Evolutionary conservation across 2,329 filamentous ascomycete species (phyloP).

Genomic region (Onygenales sp.): DNA sequence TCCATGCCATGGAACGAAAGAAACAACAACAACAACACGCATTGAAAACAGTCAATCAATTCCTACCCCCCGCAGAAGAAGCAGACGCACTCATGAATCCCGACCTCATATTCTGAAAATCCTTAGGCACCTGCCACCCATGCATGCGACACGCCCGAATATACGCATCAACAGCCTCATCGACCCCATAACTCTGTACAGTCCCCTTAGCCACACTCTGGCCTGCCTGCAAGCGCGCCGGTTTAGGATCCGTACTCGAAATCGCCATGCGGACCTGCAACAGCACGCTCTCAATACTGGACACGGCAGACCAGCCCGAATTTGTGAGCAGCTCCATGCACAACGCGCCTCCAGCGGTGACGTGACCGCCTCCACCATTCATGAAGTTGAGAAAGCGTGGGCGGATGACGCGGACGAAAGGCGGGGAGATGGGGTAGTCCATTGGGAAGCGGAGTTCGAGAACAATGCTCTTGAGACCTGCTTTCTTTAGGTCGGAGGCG

Average conservation of each 20-base stretch:
- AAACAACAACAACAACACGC: no score
- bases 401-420: slow-evolving; percentile 73
- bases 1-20: no score
- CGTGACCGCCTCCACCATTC: slow-evolving; percentile 71
- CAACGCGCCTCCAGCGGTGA: slow-evolving; percentile 75
- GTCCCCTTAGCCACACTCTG: slow-evolving; percentile 1
- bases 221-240: slow-evolving; percentile 54
- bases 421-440: slow-evolving; percentile 67
- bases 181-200: slow-evolving; percentile 50
- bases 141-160: slow-evolving; percentile 57
- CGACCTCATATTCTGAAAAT: slow-evolving; percentile 35
- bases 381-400: slow-evolving; percentile 67
- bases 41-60: no score
- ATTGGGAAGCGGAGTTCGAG: slow-evolving; percentile 73
- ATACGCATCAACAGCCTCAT: slow-evolving; percentile 67
- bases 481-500: slow-evolving; percentile 61
- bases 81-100: no score
- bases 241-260: slow-evolving; percentile 55
- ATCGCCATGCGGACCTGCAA: slow-evolving; percentile 74
- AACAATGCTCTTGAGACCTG: slow-evolving; percentile 57
- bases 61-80: no score
- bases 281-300: slow-evolving; percentile 67
- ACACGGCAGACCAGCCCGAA: slow-evolving; percentile 67
- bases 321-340: slow-evolving; percentile 79
- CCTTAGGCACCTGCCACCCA: slow-evolving; percentile 62